Conservation (phyloP, 495 filamentous ascomycete genomes). For the Aspergillus bridgeri region DNA sequence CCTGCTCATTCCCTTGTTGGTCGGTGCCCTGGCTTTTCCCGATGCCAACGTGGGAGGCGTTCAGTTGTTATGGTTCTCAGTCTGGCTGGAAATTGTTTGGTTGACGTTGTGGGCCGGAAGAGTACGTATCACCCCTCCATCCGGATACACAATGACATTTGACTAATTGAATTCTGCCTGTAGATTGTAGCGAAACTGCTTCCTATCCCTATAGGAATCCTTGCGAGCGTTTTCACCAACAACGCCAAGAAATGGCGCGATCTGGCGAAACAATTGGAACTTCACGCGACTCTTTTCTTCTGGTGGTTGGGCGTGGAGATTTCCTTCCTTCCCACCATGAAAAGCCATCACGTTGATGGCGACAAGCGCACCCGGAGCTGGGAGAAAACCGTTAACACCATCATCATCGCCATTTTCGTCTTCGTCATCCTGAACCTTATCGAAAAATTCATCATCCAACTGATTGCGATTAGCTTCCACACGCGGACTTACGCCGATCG, state of each 20-base stretch:
- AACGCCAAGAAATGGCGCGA: conserved; percentile 93
- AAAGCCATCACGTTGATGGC: conserved; percentile 67
- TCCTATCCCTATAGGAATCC: conserved; percentile 60
- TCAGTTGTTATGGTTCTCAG: conserved; percentile 80
- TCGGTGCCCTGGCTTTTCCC: conserved; percentile 66
- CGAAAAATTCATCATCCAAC: conserved; percentile 92
- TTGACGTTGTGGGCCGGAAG: conserved; percentile 81
- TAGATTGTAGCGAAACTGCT: conserved; percentile 73
- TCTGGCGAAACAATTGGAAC: conserved; percentile 79
- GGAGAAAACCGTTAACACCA: conserved; percentile 79
- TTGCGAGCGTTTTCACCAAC: conserved; percentile 78
- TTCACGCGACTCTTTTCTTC: conserved; percentile 83
- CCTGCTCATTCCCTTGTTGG: conserved; percentile 74
- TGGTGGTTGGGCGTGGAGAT: conserved; percentile 86
- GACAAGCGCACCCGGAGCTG: conserved; percentile 54
- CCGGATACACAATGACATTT: neutral
- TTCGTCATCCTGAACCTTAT: conserved; percentile 75
- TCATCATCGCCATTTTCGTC: conserved; percentile 81
- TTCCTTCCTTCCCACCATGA: conserved; percentile 56
- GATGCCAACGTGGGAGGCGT: conserved; percentile 73
- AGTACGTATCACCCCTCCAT: conserved; percentile 33
- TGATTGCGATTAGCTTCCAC: conserved; percentile 93
- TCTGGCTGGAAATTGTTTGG: conserved; percentile 95
- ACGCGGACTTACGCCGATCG: conserved; percentile 85
- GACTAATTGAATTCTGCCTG: neutral